Evolutionary conservation across 345 rosid genomes (phyloP).

Genomic region (Cochlearia excelsa): DNA sequence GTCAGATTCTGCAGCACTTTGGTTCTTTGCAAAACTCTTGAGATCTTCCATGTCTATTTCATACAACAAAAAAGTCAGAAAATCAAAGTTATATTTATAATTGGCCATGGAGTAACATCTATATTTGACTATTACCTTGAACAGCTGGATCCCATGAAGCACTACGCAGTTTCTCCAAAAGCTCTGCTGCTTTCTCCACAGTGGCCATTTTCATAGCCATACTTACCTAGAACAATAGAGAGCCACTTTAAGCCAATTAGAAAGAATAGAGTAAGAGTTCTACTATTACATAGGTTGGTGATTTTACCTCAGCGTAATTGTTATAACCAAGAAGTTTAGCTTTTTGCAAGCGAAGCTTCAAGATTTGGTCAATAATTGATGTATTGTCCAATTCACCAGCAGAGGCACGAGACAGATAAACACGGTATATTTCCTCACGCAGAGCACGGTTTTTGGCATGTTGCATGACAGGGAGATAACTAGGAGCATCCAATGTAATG

Average conservation of each 20-base stretch:
- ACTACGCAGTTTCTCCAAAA: slow-evolving; percentile 74
- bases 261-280: slow-evolving; percentile 1
- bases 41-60: slow-evolving; percentile 78
- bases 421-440: slow-evolving; percentile 86
- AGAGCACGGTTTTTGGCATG: slow-evolving; percentile 79
- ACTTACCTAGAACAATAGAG: slow-evolving; percentile 58
- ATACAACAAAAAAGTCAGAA: slow-evolving; percentile 8
- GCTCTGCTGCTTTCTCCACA: slow-evolving; percentile 77
- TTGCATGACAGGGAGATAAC: slow-evolving; percentile 83
- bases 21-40: slow-evolving; percentile 62
- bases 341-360: slow-evolving; percentile 79
- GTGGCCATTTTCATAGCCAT: slow-evolving; percentile 99
- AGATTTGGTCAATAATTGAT: slow-evolving; percentile 65
- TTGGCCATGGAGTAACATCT: not conserved
- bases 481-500: slow-evolving; percentile 81
- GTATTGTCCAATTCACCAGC: slow-evolving; percentile 81
- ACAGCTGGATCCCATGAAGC: slow-evolving; percentile 96
- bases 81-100: not conserved
- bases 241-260: slow-evolving; percentile 23
- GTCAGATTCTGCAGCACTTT: slow-evolving; percentile 77
- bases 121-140: slow-evolving; percentile 50
- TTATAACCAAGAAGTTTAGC: slow-evolving; percentile 78
- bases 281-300: slow-evolving; percentile 14
- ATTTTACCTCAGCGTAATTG: slow-evolving; percentile 85
- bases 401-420: slow-evolving; percentile 72